Percentiles rank a stretch among this genome's conserved stretches.
Conservation (phyloP, 2,329 filamentous ascomycete species). For the Pseudogymnoascus sp. region DNA sequence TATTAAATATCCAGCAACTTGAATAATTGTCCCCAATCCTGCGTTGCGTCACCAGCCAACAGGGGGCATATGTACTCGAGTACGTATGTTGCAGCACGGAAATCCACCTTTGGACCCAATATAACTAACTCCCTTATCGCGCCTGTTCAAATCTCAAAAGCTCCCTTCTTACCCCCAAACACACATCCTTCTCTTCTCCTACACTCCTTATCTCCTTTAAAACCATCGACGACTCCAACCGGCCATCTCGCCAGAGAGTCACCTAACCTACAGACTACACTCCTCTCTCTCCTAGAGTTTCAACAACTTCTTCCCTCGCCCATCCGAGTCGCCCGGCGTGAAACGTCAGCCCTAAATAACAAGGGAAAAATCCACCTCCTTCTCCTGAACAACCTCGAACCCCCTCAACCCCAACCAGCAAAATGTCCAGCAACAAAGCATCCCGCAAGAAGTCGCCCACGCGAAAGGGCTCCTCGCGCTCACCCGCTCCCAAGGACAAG, state of each 20-base stretch:
- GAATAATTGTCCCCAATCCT: background rate
- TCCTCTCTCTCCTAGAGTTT: background rate
- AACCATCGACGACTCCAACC: background rate
- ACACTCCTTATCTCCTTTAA: background rate
- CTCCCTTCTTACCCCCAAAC: background rate
- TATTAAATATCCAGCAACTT: background rate
- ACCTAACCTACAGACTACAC: background rate
- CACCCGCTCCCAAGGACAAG: background rate
- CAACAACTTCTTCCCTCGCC: background rate
- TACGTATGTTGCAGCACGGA: conserved; percentile 1
- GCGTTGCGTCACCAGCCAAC: background rate
- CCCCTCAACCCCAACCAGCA: background rate
- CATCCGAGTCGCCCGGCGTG: background rate
- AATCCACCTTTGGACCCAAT: background rate
- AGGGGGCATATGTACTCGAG: background rate
- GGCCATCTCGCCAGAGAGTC: background rate
- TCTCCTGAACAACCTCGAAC: background rate
- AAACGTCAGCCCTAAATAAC: conserved; percentile 8
- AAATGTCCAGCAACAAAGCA: background rate
- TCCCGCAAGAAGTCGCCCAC: conserved; percentile 9
- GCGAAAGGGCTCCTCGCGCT: background rate
- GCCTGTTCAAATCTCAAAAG: background rate
- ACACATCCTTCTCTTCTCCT: background rate
- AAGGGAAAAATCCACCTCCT: background rate
- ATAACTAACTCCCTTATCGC: conserved; percentile 8